Evolutionary conservation across 169 alveolate species (phyloP).

Genomic region (Ichthyophthirius multifiliis): DNA sequence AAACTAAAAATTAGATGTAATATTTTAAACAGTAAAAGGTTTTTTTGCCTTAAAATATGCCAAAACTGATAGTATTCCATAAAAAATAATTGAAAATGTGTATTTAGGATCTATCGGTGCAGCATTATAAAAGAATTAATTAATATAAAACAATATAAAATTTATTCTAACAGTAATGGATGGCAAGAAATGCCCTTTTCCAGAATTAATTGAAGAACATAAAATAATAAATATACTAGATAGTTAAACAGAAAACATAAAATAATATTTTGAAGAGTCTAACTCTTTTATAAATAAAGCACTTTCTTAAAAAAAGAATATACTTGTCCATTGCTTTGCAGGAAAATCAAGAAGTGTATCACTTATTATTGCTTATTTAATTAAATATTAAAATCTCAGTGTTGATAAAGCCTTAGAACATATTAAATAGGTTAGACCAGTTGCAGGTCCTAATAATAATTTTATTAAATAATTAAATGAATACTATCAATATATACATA

Average conservation of each 20-base stretch:
- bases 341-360: constrained; percentile 76
- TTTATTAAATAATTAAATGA: constrained; percentile 48
- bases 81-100: neutral
- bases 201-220: neutral
- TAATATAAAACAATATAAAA: neutral
- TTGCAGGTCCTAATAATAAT: constrained; percentile 53
- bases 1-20: constrained; percentile 7
- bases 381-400: constrained; percentile 32
- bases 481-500: constrained; percentile 43
- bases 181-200: neutral
- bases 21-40: neutral
- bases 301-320: constrained; percentile 15
- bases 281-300: constrained; percentile 48
- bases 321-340: constrained; percentile 77
- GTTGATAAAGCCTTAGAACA: constrained; percentile 37
- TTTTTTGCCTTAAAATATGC: neutral
- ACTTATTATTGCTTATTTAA: constrained; percentile 60
- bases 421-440: constrained; percentile 27
- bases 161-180: neutral
- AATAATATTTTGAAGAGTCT: constrained; percentile 23
- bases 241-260: constrained; percentile 35
- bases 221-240: constrained; percentile 44
- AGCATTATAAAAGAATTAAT: neutral
- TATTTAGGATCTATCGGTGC: constrained; percentile 9
- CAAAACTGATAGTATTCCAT: neutral